Percentiles rank a stretch among this genome's conserved stretches.
Conservation (phyloP, 805 yeast species). For the Starmerella vaccinii region DNA sequence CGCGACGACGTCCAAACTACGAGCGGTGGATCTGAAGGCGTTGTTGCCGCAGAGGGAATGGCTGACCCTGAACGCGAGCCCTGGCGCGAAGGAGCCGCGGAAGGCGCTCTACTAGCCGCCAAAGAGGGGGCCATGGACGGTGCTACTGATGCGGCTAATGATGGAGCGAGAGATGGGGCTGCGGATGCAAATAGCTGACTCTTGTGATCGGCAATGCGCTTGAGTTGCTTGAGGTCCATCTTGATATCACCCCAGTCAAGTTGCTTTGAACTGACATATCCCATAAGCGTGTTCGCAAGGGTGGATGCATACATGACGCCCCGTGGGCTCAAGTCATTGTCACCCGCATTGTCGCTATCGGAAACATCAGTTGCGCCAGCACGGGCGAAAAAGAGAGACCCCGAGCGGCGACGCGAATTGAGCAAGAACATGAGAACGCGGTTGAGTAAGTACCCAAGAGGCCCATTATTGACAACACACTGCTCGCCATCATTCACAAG, state of each 20-base stretch:
- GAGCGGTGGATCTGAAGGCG: conserved; percentile 31
- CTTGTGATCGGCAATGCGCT: conserved; percentile 20
- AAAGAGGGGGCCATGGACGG: conserved; percentile 14
- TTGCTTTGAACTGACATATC: conserved; percentile 28
- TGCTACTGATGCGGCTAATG: conserved; percentile 9
- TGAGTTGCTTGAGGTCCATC: conserved; percentile 17
- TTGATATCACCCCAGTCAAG: conserved; percentile 16
- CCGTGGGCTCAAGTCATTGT: conserved; percentile 68
- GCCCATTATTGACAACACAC: conserved; percentile 66
- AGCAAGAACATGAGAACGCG: conserved; percentile 85
- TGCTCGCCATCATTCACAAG: conserved; percentile 84
- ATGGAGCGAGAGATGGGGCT: conserved; percentile 10
- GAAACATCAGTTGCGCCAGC: conserved; percentile 39
- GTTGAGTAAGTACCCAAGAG: conserved; percentile 79
- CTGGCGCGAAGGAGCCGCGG: conserved; percentile 10
- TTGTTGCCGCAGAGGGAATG: conserved; percentile 6
- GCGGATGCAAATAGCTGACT: conserved; percentile 18
- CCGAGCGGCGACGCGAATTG: conserved; percentile 78
- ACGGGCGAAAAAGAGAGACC: conserved; percentile 80
- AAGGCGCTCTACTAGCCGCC: background rate
- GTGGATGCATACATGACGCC: conserved; percentile 60
- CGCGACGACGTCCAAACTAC: conserved; percentile 95
- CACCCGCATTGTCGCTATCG: conserved; percentile 53
- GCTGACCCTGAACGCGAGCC: conserved; percentile 2
- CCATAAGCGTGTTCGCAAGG: conserved; percentile 48